Conservation (phyloP, 768 basidiomycete genomes). For the Rhodocollybia butyracea region DNA sequence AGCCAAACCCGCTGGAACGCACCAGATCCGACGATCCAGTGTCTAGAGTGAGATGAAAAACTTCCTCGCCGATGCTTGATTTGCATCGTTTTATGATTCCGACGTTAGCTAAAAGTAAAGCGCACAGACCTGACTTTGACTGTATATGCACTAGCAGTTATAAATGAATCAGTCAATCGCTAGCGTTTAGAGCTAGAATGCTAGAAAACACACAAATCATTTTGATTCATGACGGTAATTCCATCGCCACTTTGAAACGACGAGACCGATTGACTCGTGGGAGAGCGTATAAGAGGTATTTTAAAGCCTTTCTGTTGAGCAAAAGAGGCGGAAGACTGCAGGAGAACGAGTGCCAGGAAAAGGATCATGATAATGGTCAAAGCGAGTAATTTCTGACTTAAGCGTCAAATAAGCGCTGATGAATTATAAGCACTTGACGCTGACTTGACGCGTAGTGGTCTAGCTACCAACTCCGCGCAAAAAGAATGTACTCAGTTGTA, state of each 20-base stretch:
- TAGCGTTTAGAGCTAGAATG: not conserved
- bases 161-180: not conserved
- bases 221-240: not conserved
- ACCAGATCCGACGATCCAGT: conserved; percentile 60
- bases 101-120: not conserved
- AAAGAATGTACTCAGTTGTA: too few species aligned
- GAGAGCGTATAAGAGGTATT: not conserved
- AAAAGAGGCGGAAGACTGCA: not conserved
- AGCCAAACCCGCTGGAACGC: conserved; percentile 12
- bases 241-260: not conserved
- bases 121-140: conserved; percentile 8
- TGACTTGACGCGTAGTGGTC: too few species aligned
- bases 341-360: not conserved
- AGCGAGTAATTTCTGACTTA: too few species aligned
- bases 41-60: conserved; percentile 45
- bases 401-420: too few species aligned
- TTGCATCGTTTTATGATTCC: not conserved
- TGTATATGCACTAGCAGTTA: conserved; percentile 7
- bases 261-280: not conserved
- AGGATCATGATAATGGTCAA: not conserved
- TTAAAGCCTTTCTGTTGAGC: not conserved
- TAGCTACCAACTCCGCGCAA: too few species aligned
- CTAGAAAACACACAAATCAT: conserved; percentile 1
- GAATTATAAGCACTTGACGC: too few species aligned
- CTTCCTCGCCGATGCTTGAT: conserved; percentile 38